These are phyloP conservation scores for Lavandula angustifolia DNA, from an alignment of 257 asterid species.

Conservation along the genomic window DNA sequence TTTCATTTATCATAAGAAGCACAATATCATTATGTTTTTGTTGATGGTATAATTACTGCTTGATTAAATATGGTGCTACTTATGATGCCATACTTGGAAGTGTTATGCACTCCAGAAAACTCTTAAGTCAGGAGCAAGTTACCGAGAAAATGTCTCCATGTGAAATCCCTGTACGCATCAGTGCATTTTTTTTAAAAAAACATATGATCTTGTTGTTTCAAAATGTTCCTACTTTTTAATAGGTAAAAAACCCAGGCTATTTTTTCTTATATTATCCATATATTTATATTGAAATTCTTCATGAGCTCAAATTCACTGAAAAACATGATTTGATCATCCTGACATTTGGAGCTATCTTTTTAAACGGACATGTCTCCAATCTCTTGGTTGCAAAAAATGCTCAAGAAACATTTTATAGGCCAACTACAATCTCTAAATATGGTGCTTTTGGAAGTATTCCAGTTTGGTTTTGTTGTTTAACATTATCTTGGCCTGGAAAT, in stretches of 20 bases:
- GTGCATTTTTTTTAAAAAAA: background rate
- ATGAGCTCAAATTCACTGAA: background rate
- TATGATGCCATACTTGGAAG: slow-evolving; percentile 3
- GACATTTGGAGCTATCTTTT: slow-evolving; percentile 1
- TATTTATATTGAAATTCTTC: background rate
- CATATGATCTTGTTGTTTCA: background rate
- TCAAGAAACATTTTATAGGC: background rate
- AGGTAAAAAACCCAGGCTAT: background rate
- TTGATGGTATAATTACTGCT: slow-evolving; percentile 21
- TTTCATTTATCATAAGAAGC: slow-evolving; percentile 21
- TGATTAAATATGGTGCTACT: slow-evolving; percentile 15
- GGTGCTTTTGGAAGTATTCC: background rate
- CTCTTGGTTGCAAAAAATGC: background rate
- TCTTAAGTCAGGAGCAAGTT: background rate
- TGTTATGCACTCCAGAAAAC: slow-evolving; percentile 8
- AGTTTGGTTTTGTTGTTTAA: background rate
- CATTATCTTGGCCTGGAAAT: background rate
- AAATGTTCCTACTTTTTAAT: background rate
- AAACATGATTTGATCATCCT: background rate
- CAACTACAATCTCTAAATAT: slow-evolving; percentile 2
- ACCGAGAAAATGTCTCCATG: background rate
- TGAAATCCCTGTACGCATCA: slow-evolving; percentile 6
- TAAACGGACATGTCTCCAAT: background rate
- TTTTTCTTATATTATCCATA: background rate
- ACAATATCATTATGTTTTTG: background rate